These are phyloP conservation scores for Fragilariopsis cylindrus DNA, from an alignment of 108 stramenopile genomes.

Conservation along the genomic window DNA sequence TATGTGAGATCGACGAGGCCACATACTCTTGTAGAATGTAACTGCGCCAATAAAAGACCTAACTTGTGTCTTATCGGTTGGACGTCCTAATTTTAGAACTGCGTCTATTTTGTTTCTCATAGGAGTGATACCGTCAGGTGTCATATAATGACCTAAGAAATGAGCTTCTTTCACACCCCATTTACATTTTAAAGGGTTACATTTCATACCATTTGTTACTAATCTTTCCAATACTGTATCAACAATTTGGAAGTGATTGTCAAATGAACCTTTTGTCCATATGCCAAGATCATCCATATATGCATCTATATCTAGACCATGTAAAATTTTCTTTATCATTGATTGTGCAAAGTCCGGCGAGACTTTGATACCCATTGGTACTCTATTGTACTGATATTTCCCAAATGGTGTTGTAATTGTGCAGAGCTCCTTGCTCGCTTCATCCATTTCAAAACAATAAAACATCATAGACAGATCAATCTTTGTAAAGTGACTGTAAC, in stretches of 20 bases:
- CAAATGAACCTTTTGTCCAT: neutral
- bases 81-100: slow-evolving; percentile 30
- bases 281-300: slow-evolving; percentile 9
- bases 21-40: slow-evolving; percentile 47
- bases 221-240: neutral
- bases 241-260: neutral
- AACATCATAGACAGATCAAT: too few relatives aligned
- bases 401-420: slow-evolving; percentile 45
- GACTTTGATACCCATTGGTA: slow-evolving; percentile 49
- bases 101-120: slow-evolving; percentile 45
- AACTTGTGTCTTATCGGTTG: slow-evolving; percentile 28
- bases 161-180: slow-evolving; percentile 28
- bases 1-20: slow-evolving; percentile 26
- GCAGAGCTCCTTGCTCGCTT: slow-evolving; percentile 24
- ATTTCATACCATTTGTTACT: neutral
- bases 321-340: slow-evolving; percentile 36
- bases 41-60: slow-evolving; percentile 45
- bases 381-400: slow-evolving; percentile 32
- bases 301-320: neutral
- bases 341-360: slow-evolving; percentile 46
- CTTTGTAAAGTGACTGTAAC: too few relatives aligned
- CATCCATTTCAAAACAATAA: too few relatives aligned
- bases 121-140: neutral
- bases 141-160: slow-evolving; percentile 24
- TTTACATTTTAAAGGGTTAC: slow-evolving; percentile 25